A percentile compares a stretch with the other conserved stretches of the same genome.
Evolutionary conservation across 2,329 filamentous ascomycete genomes (phyloP).

Genomic region (Aschersonia sp.): DNA sequence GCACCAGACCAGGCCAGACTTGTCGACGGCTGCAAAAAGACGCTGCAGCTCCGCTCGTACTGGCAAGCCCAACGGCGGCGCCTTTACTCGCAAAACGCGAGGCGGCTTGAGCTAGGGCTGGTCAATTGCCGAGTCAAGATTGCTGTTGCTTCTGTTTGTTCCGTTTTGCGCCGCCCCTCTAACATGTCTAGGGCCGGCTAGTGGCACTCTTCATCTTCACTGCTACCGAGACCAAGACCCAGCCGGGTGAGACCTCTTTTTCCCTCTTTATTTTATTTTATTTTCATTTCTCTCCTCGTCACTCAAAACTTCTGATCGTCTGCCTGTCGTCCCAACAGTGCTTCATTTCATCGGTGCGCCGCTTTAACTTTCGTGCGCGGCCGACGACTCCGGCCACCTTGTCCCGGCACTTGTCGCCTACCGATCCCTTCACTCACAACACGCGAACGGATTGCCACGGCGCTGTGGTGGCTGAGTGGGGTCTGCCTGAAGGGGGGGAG

Average conservation of each 20-base stretch:
- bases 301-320: neutral
- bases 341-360: too few relatives aligned
- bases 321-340: neutral
- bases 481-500: too few relatives aligned
- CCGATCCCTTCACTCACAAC: too few relatives aligned
- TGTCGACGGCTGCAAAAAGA: too few relatives aligned
- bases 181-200: neutral
- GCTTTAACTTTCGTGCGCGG: too few relatives aligned
- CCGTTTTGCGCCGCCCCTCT: neutral
- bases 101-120: neutral
- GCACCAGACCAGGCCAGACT: neutral
- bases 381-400: too few relatives aligned
- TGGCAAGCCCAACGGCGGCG: neutral
- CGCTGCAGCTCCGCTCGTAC: neutral
- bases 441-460: too few relatives aligned
- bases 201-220: neutral
- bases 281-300: neutral
- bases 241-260: neutral
- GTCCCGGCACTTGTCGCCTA: too few relatives aligned
- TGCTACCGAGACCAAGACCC: neutral
- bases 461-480: too few relatives aligned
- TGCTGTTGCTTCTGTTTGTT: neutral
- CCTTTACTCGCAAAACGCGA: neutral
- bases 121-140: neutral
- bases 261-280: neutral